Base-by-base conservation (phyloP, 768 basidiomycete genomes). In the Tylopilus vinaceipallidus region DNA sequence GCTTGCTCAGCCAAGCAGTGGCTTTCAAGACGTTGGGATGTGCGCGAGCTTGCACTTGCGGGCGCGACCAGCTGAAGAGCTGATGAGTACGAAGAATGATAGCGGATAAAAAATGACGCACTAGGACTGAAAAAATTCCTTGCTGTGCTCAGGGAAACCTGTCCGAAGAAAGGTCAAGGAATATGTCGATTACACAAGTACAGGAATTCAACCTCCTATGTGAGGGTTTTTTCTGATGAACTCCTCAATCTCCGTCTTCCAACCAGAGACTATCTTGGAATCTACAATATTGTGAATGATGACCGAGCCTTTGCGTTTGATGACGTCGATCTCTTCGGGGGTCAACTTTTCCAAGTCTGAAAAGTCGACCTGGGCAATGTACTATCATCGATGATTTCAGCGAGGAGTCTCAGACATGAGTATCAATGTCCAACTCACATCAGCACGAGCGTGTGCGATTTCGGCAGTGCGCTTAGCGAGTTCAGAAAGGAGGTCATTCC, bases 61-160 rank as follows among this genome's bases (percentile, higher is more conserved):
- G 61, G 34, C 63, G 67, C 13, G 76, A 71, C 76, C 76, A 78
- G 63, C 75, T 77, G 32, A 23, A 53, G 20, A 4, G 2, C 6
- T 5, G 12, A 23, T n/a, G n/a, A 29, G 32, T 29, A 45, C 8
- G 27, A 11, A 29, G 27, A 41, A 42, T n/a, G 34, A 19, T 13
- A 1, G 1, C 17, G 4, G 6, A 30, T 20, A 8, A 11, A 32
- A 35, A 44, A 6, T 2, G 5, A 72, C 79, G 42, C 56, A 85
- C 85, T 86, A 88, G 45, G 88, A 77, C 59, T 81, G 70, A 66
- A 83, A 87, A 67, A 88, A 86, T 57, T 88, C 85, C 45, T 83
- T 86, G 55, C 87, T 68, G 17, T 75, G 55, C 6, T 53, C 73
- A 0, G 85, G 83, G 29, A 74, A 46, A n/a, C 83, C 82, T 84